phyloP scores from a whole-genome alignment of 768 basidiomycete species.

The Crepidotus variabilis region DNA sequence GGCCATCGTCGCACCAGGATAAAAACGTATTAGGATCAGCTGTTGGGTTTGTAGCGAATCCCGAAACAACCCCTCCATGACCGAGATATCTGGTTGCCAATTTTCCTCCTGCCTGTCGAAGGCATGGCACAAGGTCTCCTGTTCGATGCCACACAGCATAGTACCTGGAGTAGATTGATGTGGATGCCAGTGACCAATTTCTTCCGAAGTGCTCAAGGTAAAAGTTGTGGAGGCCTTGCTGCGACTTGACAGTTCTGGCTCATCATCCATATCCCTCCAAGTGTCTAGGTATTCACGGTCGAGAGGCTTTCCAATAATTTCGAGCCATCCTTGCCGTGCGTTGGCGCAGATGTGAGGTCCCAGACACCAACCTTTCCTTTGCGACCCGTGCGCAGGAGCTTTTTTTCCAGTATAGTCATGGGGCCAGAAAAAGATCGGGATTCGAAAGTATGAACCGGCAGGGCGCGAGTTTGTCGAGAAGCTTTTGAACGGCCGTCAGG shows the following conservation, averaged over 20 bases:
- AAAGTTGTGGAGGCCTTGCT: conserved; percentile 12
- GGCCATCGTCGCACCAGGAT: conserved; percentile 32
- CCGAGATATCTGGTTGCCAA: conserved; percentile 29
- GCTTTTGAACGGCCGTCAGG: neutral
- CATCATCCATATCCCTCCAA: conserved; percentile 17
- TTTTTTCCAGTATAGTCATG: conserved; percentile 24
- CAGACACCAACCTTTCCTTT: conserved; percentile 28
- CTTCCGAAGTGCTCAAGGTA: conserved; percentile 6
- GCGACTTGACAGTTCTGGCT: conserved; percentile 26
- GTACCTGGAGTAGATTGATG: conserved; percentile 16
- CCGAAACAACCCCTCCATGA: conserved; percentile 27
- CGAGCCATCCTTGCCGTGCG: conserved; percentile 25
- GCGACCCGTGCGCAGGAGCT: conserved; percentile 28
- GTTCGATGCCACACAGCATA: conserved; percentile 20
- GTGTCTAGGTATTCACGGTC: too few relatives aligned
- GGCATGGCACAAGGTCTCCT: conserved; percentile 10
- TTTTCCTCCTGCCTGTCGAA: conserved; percentile 31
- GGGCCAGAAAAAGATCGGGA: conserved; percentile 22
- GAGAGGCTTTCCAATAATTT: conserved; percentile 3
- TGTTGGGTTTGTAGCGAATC: conserved; percentile 27
- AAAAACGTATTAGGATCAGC: conserved; percentile 31
- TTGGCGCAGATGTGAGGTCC: conserved; percentile 27
- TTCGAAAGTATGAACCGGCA: conserved; percentile 26
- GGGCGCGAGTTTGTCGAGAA: conserved; percentile 1
- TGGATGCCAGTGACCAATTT: conserved; percentile 16